Evolutionary conservation across 768 basidiomycete genomes (phyloP), one percentile per base, ranked within the genome.

Genomic region (Phanerochaete sordida): DNA sequence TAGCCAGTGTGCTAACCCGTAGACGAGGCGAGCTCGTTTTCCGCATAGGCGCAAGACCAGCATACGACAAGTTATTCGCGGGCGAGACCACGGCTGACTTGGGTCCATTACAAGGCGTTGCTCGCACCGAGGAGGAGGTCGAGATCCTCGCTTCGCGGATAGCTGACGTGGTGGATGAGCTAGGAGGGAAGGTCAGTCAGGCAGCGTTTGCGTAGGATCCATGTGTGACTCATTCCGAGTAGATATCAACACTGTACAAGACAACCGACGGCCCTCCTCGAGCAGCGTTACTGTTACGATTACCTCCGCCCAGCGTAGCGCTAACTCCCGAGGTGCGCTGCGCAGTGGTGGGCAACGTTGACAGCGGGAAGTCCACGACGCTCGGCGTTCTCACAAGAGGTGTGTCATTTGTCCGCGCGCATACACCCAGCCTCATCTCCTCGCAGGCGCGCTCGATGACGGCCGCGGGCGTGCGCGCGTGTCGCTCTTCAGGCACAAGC

Each of bases 311-410:
- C 3, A 87, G 80, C 67, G 86, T 93, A 2, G 84, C 89, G 23
- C 73, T 84, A 39, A 90, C 87, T n/a, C 88, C 91, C 7, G 96
- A 99, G 74, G 93, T 97, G 1, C 84, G 97, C 31, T 93, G 95
- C 66, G 95, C 96, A 0, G 95, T 97, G 1, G 93, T 98, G 5
- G 97, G 97, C 3, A 98, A 97, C 69, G 93, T 95, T 28, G 90
- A 92, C 69, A 90, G 91, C 57, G 96, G 96, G 0, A 98, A 98
- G 73, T 93, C 91, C 2, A 96, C 95, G 19, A 96, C 93, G 12
- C 78, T 97, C 19, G 95, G 95, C 50, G 97, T 98, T 8, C 76
- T 99, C 12, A 98, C 96, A n/a, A 81, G 95, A 72, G 96, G 95
- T 81, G 71, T 69, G 30, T 30, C 26, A 43, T 46, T 31, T 35